Conservation (phyloP, 495 filamentous ascomycete genomes). For the Aspergillus ostianus region DNA sequence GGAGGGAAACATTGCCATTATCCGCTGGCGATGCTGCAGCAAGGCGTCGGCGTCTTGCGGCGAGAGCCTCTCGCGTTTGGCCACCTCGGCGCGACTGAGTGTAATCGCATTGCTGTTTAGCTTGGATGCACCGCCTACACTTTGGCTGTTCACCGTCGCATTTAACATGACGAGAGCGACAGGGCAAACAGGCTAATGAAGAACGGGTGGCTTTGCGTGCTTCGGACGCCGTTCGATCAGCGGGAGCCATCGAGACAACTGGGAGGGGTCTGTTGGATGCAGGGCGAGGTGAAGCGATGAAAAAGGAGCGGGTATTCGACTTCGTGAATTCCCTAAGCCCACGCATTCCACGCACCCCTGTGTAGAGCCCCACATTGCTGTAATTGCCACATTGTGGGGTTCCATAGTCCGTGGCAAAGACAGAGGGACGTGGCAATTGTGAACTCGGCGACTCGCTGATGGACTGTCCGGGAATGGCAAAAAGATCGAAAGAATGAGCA, state of each 20-base stretch:
- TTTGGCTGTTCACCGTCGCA: constrained; percentile 26
- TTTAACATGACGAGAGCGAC: constrained; percentile 23
- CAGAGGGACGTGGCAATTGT: too few relatives aligned
- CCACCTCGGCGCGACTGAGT: constrained; percentile 55
- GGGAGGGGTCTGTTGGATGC: too few relatives aligned
- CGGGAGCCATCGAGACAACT: not conserved
- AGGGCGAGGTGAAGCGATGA: too few relatives aligned
- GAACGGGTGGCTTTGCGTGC: not conserved
- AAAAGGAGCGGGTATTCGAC: too few relatives aligned
- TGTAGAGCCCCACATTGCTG: too few relatives aligned
- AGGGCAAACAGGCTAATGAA: constrained; percentile 22
- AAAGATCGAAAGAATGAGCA: too few relatives aligned
- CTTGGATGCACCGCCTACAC: constrained; percentile 38
- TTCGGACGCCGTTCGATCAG: not conserved
- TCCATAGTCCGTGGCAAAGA: too few relatives aligned
- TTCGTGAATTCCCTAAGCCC: too few relatives aligned
- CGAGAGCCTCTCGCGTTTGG: constrained; percentile 21
- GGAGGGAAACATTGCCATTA: constrained; percentile 38
- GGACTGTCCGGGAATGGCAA: too few relatives aligned
- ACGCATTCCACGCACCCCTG: too few relatives aligned
- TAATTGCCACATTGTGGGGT: too few relatives aligned
- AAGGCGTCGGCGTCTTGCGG: constrained; percentile 23
- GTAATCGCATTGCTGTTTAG: constrained; percentile 46
- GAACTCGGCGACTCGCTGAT: too few relatives aligned
- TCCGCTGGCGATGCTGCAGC: constrained; percentile 37